These are phyloP conservation scores for Cutaneotrichosporon curvatum DNA, from an alignment of 1,284 basidiomycete genomes.

Conservation along the genomic window DNA sequence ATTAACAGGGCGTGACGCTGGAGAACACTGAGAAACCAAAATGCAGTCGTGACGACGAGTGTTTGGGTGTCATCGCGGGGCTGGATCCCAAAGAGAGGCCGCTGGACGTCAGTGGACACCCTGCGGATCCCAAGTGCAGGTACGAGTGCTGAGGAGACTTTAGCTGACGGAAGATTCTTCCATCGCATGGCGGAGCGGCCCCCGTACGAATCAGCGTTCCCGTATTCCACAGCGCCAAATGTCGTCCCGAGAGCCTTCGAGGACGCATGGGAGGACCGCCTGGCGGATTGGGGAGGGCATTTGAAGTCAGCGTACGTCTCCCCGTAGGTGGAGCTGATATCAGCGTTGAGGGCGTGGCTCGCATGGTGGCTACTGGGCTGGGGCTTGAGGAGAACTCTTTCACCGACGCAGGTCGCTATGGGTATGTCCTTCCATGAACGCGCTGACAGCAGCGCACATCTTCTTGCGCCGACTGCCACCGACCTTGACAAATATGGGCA, in stretches of 20 bases:
- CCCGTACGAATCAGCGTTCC: conserved; percentile 69
- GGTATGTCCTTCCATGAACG: conserved; percentile 50
- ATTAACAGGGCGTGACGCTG: conserved; percentile 67
- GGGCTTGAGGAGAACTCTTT: conserved; percentile 63
- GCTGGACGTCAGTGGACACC: conserved; percentile 59
- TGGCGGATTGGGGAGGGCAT: conserved; percentile 73
- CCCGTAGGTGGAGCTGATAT: neutral
- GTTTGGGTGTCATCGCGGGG: conserved; percentile 38
- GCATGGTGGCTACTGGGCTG: conserved; percentile 75
- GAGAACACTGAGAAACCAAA: conserved; percentile 90
- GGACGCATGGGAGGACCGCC: conserved; percentile 55
- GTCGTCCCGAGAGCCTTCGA: conserved; percentile 62
- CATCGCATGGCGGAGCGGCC: conserved; percentile 73
- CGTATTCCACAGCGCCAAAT: conserved; percentile 67
- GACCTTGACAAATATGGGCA: conserved; percentile 69
- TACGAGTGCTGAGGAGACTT: conserved; percentile 8
- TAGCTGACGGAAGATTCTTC: conserved; percentile 56
- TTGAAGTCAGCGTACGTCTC: conserved; percentile 73
- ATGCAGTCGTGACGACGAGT: conserved; percentile 54
- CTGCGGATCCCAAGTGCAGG: conserved; percentile 82
- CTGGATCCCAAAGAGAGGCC: conserved; percentile 71
- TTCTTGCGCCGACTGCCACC: conserved; percentile 84
- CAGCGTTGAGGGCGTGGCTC: conserved; percentile 69
- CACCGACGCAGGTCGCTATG: conserved; percentile 68
- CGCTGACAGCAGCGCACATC: conserved; percentile 57